phyloP scores from a whole-genome alignment of 495 filamentous ascomycete species.

The Mycothermus thermophilus region DNA sequence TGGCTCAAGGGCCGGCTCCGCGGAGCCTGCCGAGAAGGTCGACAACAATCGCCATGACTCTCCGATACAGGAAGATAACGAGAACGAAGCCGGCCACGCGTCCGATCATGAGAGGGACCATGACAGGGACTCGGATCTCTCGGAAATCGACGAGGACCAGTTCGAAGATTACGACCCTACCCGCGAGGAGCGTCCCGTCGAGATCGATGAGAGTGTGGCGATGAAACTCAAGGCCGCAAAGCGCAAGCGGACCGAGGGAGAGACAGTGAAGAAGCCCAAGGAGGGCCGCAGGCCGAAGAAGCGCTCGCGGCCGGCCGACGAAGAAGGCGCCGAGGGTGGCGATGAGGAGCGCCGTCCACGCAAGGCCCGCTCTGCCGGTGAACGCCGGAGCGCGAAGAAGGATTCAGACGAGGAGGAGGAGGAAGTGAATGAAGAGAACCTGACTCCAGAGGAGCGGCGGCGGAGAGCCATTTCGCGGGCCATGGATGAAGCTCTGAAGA shows the following conservation, averaged over 20 bases:
- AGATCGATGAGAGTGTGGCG: conserved; percentile 79
- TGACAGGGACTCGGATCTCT: conserved; percentile 70
- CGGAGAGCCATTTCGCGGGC: conserved; percentile 66
- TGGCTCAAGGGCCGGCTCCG: too few species aligned
- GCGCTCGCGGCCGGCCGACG: conserved; percentile 40
- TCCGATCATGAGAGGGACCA: too few species aligned
- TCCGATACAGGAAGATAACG: conserved; percentile 7
- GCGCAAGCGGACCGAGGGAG: conserved; percentile 56
- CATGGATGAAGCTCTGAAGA: conserved; percentile 78
- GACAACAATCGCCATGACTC: conserved; percentile 14
- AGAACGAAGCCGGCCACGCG: conserved; percentile 25
- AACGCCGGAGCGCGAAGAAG: conserved; percentile 31
- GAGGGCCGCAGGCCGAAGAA: conserved; percentile 69
- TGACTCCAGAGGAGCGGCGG: conserved; percentile 54
- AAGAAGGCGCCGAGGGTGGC: conserved; percentile 42
- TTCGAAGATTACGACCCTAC: conserved; percentile 82
- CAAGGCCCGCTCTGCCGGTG: conserved; percentile 22
- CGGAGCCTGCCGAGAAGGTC: conserved; percentile 15
- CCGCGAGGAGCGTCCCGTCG: conserved; percentile 65
- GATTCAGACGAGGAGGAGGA: conserved; percentile 38
- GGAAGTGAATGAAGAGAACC: conserved; percentile 47
- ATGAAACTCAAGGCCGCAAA: conserved; percentile 58
- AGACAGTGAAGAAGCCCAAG: conserved; percentile 53
- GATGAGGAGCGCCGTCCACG: conserved; percentile 37
- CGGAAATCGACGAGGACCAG: conserved; percentile 88